Evolutionary conservation across 1,139 yeast species (phyloP).

Genomic region (Yamadazyma aaseri): DNA sequence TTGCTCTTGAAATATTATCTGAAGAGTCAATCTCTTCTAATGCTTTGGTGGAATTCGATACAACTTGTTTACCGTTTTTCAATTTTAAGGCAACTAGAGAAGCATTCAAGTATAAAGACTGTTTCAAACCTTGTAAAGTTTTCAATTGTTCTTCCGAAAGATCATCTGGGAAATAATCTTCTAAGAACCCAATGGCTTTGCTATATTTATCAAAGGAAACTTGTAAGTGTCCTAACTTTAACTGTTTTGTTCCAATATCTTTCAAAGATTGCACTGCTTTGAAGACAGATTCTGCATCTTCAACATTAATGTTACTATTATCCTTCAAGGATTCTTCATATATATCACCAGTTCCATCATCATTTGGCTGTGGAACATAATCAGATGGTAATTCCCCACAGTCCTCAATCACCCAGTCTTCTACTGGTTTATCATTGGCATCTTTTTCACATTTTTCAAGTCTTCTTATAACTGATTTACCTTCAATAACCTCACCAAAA

Average conservation of each 20-base stretch:
- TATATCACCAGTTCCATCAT: conserved; percentile 83
- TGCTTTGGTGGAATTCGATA: conserved; percentile 64
- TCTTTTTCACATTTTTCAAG: conserved; percentile 72
- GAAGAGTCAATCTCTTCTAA: conserved; percentile 64
- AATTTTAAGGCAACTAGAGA: conserved; percentile 74
- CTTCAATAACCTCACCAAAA: conserved; percentile 84
- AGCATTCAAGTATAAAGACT: conserved; percentile 66
- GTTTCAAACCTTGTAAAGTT: conserved; percentile 52
- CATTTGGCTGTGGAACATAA: conserved; percentile 46
- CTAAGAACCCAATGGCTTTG: conserved; percentile 67
- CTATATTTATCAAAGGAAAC: conserved; percentile 64
- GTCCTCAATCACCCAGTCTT: conserved; percentile 68
- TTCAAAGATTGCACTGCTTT: conserved; percentile 68
- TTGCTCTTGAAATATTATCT: conserved; percentile 71
- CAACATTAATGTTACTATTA: conserved; percentile 62
- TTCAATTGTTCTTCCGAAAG: conserved; percentile 53
- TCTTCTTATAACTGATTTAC: conserved; percentile 75
- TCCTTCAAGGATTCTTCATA: conserved; percentile 79
- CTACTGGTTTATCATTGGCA: conserved; percentile 59
- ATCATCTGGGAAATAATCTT: conserved; percentile 75
- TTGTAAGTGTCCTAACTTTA: conserved; percentile 60
- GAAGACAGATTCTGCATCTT: conserved; percentile 62
- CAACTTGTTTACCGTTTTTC: conserved; percentile 53
- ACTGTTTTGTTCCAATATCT: conserved; percentile 71
- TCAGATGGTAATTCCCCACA: conserved; percentile 76